Percentiles rank a stretch among this genome's conserved stretches.
phyloP scores from a whole-genome alignment of 495 filamentous ascomycete species.

The Penicillium silybi region DNA sequence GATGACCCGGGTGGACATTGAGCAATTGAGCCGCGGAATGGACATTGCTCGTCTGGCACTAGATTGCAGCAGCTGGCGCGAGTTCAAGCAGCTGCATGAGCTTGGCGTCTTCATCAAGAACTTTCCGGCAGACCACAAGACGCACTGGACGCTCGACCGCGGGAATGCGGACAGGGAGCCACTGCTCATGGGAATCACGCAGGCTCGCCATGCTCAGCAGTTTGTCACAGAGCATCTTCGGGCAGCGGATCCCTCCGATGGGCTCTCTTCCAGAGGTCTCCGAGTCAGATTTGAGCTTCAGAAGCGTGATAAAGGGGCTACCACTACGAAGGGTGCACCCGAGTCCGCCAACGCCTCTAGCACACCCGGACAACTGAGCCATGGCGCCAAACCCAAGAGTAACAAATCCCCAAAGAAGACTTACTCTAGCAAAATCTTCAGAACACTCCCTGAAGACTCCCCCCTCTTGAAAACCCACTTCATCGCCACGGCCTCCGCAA shows the following conservation, averaged over 20 bases:
- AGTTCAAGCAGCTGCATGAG: constrained; percentile 66
- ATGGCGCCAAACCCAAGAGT: constrained; percentile 24
- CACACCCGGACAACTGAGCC: constrained; percentile 11
- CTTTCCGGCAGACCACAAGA: constrained; percentile 52
- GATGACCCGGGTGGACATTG: constrained; percentile 56
- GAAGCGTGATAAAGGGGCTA: constrained; percentile 15
- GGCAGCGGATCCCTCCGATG: constrained; percentile 43
- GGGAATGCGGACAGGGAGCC: constrained; percentile 21
- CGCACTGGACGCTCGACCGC: constrained; percentile 61
- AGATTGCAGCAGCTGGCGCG: constrained; percentile 56
- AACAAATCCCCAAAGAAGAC: constrained; percentile 32
- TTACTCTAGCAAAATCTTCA: constrained; percentile 30
- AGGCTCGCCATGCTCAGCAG: constrained; percentile 55
- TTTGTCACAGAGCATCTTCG: constrained; percentile 53
- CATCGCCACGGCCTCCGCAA: constrained; percentile 77
- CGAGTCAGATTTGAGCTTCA: constrained; percentile 30
- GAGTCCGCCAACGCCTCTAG: constrained; percentile 9
- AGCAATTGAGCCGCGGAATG: constrained; percentile 58
- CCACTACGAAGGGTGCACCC: constrained; percentile 11
- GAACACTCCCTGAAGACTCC: constrained; percentile 40
- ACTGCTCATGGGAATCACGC: constrained; percentile 51
- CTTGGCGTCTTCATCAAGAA: constrained; percentile 66
- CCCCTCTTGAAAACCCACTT: constrained; percentile 60
- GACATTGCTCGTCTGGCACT: constrained; percentile 56
- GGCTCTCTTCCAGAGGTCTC: constrained; percentile 38